These are phyloP conservation scores for Herpetomonas tarakana DNA, from an alignment of 208 protist genomes.

Conservation along the genomic window DNA sequence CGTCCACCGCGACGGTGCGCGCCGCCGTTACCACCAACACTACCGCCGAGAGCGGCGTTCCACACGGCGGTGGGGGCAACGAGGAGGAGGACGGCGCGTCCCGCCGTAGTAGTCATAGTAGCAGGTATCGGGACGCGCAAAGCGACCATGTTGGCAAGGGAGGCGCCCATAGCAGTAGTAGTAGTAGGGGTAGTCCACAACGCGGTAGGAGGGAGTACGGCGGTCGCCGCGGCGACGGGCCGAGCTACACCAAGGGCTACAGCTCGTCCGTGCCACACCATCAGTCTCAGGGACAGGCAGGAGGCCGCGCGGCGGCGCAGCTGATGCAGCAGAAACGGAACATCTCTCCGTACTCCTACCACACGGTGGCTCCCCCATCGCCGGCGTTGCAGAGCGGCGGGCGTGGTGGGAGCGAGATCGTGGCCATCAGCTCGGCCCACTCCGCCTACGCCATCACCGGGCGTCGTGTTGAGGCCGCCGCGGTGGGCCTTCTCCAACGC, in stretches of 20 bases:
- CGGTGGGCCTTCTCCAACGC: neutral
- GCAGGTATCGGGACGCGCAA: too few relatives aligned
- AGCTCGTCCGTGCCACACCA: constrained; percentile 1
- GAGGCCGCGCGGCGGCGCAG: neutral
- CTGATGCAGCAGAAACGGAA: constrained; percentile 5
- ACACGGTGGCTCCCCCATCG: neutral
- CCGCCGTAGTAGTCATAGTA: too few relatives aligned
- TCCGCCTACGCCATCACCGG: constrained; percentile 3
- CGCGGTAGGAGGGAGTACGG: too few relatives aligned
- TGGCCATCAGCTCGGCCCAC: neutral
- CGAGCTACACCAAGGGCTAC: neutral
- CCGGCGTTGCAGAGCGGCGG: constrained; percentile 6
- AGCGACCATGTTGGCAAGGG: too few relatives aligned
- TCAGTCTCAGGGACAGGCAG: constrained; percentile 3
- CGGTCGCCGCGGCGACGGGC: too few relatives aligned
- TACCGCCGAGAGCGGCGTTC: too few relatives aligned
- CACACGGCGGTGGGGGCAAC: too few relatives aligned
- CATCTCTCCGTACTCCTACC: constrained; percentile 8
- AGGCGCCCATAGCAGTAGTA: too few relatives aligned
- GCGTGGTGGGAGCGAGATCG: constrained; percentile 4
- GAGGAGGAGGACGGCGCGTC: too few relatives aligned
- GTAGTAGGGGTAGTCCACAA: too few relatives aligned
- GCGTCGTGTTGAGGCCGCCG: neutral
- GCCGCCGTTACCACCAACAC: too few relatives aligned
- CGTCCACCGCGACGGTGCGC: too few relatives aligned